These are phyloP conservation scores for Allantophomopsis lycopodina DNA, from an alignment of 2,329 filamentous ascomycete genomes.

Conservation along the genomic window DNA sequence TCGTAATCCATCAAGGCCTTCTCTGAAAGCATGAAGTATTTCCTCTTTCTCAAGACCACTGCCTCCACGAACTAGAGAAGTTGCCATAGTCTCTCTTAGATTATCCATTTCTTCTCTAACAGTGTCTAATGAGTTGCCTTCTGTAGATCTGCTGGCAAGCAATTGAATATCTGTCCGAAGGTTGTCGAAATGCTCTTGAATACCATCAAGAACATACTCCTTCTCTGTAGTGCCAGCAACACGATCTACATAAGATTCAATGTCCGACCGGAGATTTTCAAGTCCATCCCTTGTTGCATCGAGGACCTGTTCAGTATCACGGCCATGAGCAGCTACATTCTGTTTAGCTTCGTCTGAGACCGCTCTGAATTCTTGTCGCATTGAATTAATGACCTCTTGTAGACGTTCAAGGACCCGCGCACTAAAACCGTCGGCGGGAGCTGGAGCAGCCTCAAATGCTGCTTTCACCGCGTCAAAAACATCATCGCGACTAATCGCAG, in stretches of 20 bases:
- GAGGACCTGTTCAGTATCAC: constrained; percentile 77
- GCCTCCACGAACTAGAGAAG: constrained; percentile 32
- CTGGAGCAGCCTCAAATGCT: constrained; percentile 33
- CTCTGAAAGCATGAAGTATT: constrained; percentile 46
- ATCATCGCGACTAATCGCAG: constrained; percentile 33
- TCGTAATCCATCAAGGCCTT: constrained; percentile 62
- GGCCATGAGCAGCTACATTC: constrained; percentile 64
- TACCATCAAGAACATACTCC: constrained; percentile 62
- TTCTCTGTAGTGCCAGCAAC: constrained; percentile 56
- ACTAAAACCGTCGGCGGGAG: constrained; percentile 24
- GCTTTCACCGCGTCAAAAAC: constrained; percentile 44
- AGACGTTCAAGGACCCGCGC: constrained; percentile 40
- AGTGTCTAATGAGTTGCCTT: constrained; percentile 37
- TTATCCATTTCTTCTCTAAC: constrained; percentile 48
- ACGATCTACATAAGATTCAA: constrained; percentile 69
- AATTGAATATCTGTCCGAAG: constrained; percentile 55
- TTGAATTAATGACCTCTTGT: constrained; percentile 49
- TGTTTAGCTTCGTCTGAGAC: constrained; percentile 56
- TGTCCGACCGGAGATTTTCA: constrained; percentile 64
- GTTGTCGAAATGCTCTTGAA: constrained; percentile 50
- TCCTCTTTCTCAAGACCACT: constrained; percentile 41
- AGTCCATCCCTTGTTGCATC: constrained; percentile 81
- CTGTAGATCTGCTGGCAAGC: constrained; percentile 34
- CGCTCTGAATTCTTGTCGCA: constrained; percentile 44
- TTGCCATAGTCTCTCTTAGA: constrained; percentile 40